Evolutionary conservation across 768 basidiomycete species (phyloP), one percentile per base, ranked within the genome.

Genomic region (Rhizopogon vulgaris): DNA sequence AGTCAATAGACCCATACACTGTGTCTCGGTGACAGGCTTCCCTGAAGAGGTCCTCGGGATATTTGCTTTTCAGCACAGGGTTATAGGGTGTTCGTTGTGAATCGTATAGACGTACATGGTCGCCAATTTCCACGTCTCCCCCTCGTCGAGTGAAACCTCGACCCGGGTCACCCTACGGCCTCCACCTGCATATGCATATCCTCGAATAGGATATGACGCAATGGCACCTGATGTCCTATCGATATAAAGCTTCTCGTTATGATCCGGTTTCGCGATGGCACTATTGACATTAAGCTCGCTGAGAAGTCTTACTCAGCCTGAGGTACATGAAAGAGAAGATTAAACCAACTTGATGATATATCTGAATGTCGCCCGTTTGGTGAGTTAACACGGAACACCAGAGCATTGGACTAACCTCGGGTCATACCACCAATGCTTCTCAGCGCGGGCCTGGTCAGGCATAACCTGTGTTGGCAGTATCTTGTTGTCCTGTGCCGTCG

Each of bases 121-220:
- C 6, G 74, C 73, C 14, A 81, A 64, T 7, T 42, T 53, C 83
- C 82, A 84, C 1, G 70, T 69, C 15, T 52, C 51, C 1, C 81
- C 82, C 22, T 78, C 73, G 54, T 84, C 79, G 7, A 79, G 57
- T 6, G 80, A 78, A 38, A 84, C 49, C 54, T 85, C 83, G 25
- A 84, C 78, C 14, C 82, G 72, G 3, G 74, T 77, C 17, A 85
- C 69, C 15, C 82, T 70, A 7, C 78, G 70, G 3, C 82, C 82
- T 6, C 83, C 82, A 10, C 83, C 83, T 24, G 73, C 70, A 60
- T 85, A 85, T 3, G 82, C 83, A 50, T 84, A 85, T 4, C 83
- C 83, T 48, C 71, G 66, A 37, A 80, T 39, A 4, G 60, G 60
- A 58, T 83, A 84, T 25, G 37, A 12, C 41, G 54, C 28, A 6